Conservation (phyloP, 257 asterid species). For the Fraxinus anomala region DNA sequence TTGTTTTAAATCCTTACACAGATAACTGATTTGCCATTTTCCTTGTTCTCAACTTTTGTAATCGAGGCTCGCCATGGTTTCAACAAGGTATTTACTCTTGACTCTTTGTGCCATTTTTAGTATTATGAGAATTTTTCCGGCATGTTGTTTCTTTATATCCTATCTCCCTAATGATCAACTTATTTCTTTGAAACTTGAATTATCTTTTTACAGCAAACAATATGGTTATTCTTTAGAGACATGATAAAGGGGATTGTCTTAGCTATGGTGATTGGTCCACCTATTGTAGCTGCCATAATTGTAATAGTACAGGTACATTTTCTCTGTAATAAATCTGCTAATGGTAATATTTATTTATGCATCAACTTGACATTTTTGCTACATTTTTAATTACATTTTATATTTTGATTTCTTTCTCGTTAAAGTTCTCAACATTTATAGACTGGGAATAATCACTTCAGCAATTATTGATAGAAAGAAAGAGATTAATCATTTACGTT, state of each 20-base stretch:
- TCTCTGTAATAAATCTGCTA: conserved; percentile 10
- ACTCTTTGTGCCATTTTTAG: conserved; percentile 4
- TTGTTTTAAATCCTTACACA: conserved; percentile 38
- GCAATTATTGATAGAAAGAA: conserved; percentile 4
- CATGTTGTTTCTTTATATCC: conserved; percentile 5
- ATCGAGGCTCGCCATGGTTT: conserved; percentile 97
- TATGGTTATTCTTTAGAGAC: conserved; percentile 84
- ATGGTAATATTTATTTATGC: conserved; percentile 5
- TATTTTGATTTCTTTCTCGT: not conserved
- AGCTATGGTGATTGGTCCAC: conserved; percentile 81
- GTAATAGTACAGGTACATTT: conserved; percentile 82
- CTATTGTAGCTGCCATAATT: conserved; percentile 94
- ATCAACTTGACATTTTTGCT: conserved; percentile 20
- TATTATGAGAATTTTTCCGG: conserved; percentile 11
- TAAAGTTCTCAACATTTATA: not conserved
- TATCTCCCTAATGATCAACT: conserved; percentile 22
- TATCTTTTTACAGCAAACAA: conserved; percentile 68
- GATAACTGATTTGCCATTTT: conserved; percentile 94
- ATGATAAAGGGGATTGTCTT: conserved; percentile 78
- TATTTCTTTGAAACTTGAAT: not conserved
- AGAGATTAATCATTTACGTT: conserved; percentile 18
- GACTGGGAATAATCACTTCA: not conserved
- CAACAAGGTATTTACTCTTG: conserved; percentile 55
- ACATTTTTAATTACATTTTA: conserved; percentile 1
- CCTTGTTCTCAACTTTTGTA: conserved; percentile 91